Percentiles rank a stretch among this genome's conserved stretches.
Evolutionary conservation across 345 rosid species (phyloP).

Genomic region (Euclidium syriacum): DNA sequence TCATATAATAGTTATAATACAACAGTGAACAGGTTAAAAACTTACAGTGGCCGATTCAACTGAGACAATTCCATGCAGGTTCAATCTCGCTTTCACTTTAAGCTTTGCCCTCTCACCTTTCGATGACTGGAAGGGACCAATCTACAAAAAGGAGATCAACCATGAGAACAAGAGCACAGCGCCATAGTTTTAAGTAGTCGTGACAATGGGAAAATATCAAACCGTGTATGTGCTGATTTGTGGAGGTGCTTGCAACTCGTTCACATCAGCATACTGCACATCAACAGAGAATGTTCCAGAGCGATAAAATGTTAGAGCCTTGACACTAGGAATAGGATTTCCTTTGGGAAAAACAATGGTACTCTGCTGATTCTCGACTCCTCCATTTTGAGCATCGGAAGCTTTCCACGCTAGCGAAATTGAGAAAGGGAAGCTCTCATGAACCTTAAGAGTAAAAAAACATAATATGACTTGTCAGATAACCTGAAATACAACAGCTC

Average conservation of each 20-base stretch:
- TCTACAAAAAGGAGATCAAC: slow-evolving; percentile 40
- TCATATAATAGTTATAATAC: neutral
- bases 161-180: slow-evolving; percentile 12
- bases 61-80: slow-evolving; percentile 79
- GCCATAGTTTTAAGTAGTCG: neutral
- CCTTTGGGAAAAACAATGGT: slow-evolving; percentile 83
- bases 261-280: slow-evolving; percentile 65
- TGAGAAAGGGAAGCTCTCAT: slow-evolving; percentile 82
- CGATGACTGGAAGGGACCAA: slow-evolving; percentile 84
- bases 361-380: slow-evolving; percentile 64
- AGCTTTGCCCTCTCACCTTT: slow-evolving; percentile 74
- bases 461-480: neutral
- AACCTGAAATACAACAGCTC: neutral
- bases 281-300: slow-evolving; percentile 72
- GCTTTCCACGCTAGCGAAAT: slow-evolving; percentile 79
- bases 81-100: slow-evolving; percentile 82
- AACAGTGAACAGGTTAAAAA: neutral
- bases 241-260: slow-evolving; percentile 58
- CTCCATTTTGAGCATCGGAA: slow-evolving; percentile 56
- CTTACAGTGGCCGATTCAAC: slow-evolving; percentile 84
- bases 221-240: slow-evolving; percentile 87
- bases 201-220: neutral
- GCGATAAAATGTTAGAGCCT: slow-evolving; percentile 79
- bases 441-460: slow-evolving; percentile 40
- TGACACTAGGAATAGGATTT: slow-evolving; percentile 76